Conservation (phyloP, 345 rosid genomes). For the Pseudoturritis turrita region DNA sequence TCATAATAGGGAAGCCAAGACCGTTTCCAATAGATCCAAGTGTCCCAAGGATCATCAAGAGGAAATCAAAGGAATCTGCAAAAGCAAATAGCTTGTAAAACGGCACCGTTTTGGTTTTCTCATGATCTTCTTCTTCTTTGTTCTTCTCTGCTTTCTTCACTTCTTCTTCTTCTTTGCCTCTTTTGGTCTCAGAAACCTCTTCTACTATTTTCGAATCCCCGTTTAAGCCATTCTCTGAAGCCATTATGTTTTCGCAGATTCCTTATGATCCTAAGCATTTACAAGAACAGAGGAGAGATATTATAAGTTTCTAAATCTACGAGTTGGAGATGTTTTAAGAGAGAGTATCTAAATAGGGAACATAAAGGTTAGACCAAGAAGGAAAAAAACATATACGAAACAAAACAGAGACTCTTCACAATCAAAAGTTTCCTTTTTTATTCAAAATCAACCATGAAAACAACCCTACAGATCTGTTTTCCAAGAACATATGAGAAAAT, state of each 20-base stretch:
- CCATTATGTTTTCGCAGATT: conserved; percentile 8
- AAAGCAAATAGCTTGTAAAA: conserved; percentile 72
- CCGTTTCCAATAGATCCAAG: conserved; percentile 76
- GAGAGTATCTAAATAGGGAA: not conserved
- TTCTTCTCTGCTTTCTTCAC: conserved; percentile 34
- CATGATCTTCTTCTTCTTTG: conserved; percentile 40
- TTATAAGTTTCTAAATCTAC: not conserved
- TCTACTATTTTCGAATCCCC: conserved; percentile 4
- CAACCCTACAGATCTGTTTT: not conserved
- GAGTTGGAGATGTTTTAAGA: not conserved
- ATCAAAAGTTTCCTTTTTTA: not conserved
- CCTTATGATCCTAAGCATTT: conserved; percentile 11
- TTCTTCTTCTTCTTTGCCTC: conserved; percentile 31
- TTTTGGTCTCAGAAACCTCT: conserved; percentile 11
- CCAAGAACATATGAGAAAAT: not conserved
- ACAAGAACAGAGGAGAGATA: not conserved
- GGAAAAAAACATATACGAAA: not conserved
- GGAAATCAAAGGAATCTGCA: conserved; percentile 56
- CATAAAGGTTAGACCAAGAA: not conserved
- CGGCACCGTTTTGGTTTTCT: conserved; percentile 54
- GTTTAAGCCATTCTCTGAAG: conserved; percentile 17
- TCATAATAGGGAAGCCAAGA: conserved; percentile 64
- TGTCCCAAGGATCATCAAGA: conserved; percentile 66
- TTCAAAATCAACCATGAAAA: not conserved
- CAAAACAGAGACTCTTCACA: not conserved